Percentiles rank a stretch among this genome's conserved stretches.
phyloP scores from a whole-genome alignment of 2,329 filamentous ascomycete genomes.

The Fusarium avenaceum region DNA sequence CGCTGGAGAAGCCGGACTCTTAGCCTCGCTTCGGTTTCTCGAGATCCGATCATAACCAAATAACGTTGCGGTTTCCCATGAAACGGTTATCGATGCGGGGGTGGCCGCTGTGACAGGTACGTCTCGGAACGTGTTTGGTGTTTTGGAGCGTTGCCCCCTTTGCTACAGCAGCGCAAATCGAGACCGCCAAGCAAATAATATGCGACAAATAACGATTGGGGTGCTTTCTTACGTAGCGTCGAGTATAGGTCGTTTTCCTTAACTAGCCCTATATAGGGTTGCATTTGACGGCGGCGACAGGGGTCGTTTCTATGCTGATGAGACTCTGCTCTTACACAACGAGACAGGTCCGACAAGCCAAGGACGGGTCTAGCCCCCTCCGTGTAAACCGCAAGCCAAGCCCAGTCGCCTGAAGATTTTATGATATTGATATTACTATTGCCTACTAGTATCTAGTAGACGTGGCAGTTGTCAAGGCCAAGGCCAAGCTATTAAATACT shows the following conservation, averaged over 20 bases:
- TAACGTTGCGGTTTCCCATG: conserved; percentile 27
- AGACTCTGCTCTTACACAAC: conserved; percentile 37
- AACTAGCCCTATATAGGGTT: conserved; percentile 23
- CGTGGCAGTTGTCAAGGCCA: conserved; percentile 14
- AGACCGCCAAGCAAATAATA: conserved; percentile 27
- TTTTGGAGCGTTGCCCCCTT: conserved; percentile 37
- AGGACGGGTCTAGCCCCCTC: conserved; percentile 34
- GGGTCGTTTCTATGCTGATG: conserved; percentile 25
- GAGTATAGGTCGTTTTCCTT: conserved; percentile 35
- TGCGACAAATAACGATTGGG: conserved; percentile 18
- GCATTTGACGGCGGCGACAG: conserved; percentile 13
- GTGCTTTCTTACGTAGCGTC: conserved; percentile 18
- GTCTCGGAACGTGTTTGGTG: conserved; percentile 54
- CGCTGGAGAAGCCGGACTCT: conserved; percentile 35
- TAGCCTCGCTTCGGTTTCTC: conserved; percentile 38
- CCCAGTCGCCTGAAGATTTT: not conserved
- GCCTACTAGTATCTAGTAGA: not conserved
- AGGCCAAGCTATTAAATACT: conserved; percentile 27
- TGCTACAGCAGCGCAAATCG: conserved; percentile 9
- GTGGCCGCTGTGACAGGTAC: conserved; percentile 52
- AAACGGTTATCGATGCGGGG: conserved; percentile 39
- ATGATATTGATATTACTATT: conserved; percentile 2
- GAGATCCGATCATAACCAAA: conserved; percentile 32
- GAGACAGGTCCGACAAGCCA: conserved; percentile 38
- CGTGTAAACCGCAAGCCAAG: conserved; percentile 13